Evolutionary conservation across 2,329 filamentous ascomycete species (phyloP), one percentile per base, ranked within the genome.

Genomic region (Curvularia sp.): DNA sequence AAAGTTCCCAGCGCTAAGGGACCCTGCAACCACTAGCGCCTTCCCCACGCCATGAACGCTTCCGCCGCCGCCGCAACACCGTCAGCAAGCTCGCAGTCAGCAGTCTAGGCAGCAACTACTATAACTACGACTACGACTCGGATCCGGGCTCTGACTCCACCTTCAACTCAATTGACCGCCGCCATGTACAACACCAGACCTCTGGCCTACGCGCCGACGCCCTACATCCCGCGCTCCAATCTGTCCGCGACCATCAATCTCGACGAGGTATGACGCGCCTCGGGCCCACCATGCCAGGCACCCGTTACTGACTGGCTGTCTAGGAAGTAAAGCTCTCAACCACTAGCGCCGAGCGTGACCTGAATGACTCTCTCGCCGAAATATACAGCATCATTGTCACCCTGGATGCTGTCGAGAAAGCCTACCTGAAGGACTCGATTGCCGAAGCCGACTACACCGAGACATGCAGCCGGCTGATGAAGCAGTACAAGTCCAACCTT

Each of bases 341-440:
- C 39, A 96, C 89, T 22, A 88, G 91, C 67, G 89, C 91, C 41
- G 94, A 98, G 80, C 89, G 94, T 61, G 93, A 99, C 75, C 84
- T 98, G 1, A 92, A 97, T 77, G 95, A 98, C 74, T 98, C 95
- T 1, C 87, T 99, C 13, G 95, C 94, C 55, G 95, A 99, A 79
- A 89, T 99, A 24, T 99, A 98, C 79, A 97, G 93, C 80, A 98
- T 99, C 66, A 94, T 99, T 38, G 86, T 97, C 61, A 98, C 95
- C 0, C 83, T 99, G 3, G 95, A 99, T 75, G 93, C 96, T 64
- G 86, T 99, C 1, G 95, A 99, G 73, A 97, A 96, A 77, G 96
- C 94, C 0, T 99, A 97, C 74, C 86, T 99, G 39, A 96, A 97
- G 74, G 95, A 99, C 82, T 94, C 93, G 22, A 89, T 99, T 50